Conservation (phyloP, 208 protist species). For the Leishmania aethiopica region DNA sequence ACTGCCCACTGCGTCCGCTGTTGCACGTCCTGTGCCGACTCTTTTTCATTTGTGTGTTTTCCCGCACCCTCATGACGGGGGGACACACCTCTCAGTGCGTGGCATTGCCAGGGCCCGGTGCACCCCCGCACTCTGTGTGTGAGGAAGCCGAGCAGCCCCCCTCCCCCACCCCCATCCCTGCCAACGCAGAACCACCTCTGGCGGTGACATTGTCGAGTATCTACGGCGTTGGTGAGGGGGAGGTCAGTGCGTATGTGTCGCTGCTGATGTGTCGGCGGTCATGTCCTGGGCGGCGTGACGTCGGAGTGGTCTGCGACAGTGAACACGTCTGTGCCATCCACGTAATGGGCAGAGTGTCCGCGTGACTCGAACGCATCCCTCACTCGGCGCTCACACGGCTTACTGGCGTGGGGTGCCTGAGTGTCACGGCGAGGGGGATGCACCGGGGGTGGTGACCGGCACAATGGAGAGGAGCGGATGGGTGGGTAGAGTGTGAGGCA, state of each 20-base stretch:
- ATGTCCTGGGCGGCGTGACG: background rate
- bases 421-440: background rate
- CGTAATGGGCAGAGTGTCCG: background rate
- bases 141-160: background rate
- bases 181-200: background rate
- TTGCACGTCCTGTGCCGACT: background rate
- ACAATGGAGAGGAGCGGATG: background rate
- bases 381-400: background rate
- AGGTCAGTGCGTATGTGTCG: background rate
- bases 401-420: background rate
- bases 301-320: background rate
- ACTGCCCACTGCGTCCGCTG: background rate
- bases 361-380: background rate
- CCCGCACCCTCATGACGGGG: background rate
- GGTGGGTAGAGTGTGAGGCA: background rate
- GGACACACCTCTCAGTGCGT: background rate
- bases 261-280: background rate
- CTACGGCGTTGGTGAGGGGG: background rate
- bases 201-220: background rate
- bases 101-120: background rate
- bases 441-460: background rate
- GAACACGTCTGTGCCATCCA: background rate
- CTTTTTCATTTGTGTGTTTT: background rate
- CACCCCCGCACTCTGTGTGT: background rate
- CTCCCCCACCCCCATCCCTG: background rate